Conservation (phyloP, 1,139 yeast genomes). For the Geotrichum carabidarum region DNA sequence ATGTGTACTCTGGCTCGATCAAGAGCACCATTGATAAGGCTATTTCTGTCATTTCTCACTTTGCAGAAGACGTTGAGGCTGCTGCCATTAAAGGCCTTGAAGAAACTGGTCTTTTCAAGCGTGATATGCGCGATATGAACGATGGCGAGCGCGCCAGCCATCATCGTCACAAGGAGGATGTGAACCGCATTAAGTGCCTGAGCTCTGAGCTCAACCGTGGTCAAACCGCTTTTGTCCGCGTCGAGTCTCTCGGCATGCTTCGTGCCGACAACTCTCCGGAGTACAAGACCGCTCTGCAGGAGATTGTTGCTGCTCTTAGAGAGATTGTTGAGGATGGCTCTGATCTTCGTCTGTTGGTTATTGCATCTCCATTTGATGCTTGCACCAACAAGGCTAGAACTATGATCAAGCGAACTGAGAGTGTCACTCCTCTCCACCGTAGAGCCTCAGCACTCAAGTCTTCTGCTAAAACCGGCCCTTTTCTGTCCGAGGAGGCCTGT, state of each 20-base stretch:
- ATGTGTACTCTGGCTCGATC: slow-evolving; percentile 22
- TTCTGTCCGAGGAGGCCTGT: slow-evolving; percentile 48
- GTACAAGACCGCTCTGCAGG: slow-evolving; percentile 17
- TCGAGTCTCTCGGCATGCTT: slow-evolving; percentile 20
- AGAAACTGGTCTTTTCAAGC: slow-evolving; percentile 14
- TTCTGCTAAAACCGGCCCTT: slow-evolving; percentile 11
- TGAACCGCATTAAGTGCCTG: slow-evolving; percentile 16
- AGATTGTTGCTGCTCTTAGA: slow-evolving; percentile 18
- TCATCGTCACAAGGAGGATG: slow-evolving; percentile 19
- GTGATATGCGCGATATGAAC: slow-evolving; percentile 14
- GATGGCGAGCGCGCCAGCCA: slow-evolving; percentile 18
- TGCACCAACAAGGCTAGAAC: slow-evolving; percentile 20
- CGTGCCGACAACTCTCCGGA: slow-evolving; percentile 7
- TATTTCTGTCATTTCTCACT: slow-evolving; percentile 21
- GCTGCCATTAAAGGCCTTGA: slow-evolving; percentile 17
- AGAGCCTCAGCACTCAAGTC: slow-evolving; percentile 6
- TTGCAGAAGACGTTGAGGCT: slow-evolving; percentile 14
- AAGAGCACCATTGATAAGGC: slow-evolving; percentile 21
- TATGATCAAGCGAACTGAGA: slow-evolving; percentile 15
- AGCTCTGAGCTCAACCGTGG: slow-evolving; percentile 19
- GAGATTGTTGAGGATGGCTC: slow-evolving; percentile 16
- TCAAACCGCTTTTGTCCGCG: slow-evolving; percentile 20
- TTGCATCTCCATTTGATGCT: slow-evolving; percentile 25
- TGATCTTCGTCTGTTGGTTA: slow-evolving; percentile 22
- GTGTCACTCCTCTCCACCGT: slow-evolving; percentile 5